Percentiles rank a stretch among this genome's conserved stretches.
phyloP scores from a whole-genome alignment of 805 yeast species.

The Teunomyces pallodes region DNA sequence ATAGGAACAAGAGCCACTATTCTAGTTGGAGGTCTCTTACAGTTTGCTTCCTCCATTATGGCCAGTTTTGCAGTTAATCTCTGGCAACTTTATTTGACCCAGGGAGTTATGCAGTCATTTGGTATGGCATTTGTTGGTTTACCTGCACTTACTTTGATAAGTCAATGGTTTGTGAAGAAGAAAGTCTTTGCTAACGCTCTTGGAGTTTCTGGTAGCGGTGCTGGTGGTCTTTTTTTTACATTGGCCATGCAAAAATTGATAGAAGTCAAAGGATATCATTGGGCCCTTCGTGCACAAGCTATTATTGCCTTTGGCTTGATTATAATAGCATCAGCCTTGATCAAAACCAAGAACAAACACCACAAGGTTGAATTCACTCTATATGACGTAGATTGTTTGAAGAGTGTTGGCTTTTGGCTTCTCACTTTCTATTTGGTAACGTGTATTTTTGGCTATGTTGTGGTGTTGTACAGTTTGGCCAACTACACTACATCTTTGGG shows the following conservation, averaged over 20 bases:
- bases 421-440: slow-evolving; percentile 40
- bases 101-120: slow-evolving; percentile 62
- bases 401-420: slow-evolving; percentile 42
- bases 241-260: slow-evolving; percentile 48
- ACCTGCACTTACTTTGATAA: slow-evolving; percentile 58
- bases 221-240: slow-evolving; percentile 50
- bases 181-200: slow-evolving; percentile 55
- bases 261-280: slow-evolving; percentile 33
- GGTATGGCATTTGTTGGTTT: slow-evolving; percentile 57
- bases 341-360: slow-evolving; percentile 8
- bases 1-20: slow-evolving; percentile 43
- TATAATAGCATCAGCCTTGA: slow-evolving; percentile 18
- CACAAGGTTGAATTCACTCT: slow-evolving; percentile 23
- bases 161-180: slow-evolving; percentile 67
- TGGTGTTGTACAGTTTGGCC: slow-evolving; percentile 55
- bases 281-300: slow-evolving; percentile 53
- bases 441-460: slow-evolving; percentile 60
- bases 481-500: slow-evolving; percentile 63
- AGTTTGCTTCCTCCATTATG: slow-evolving; percentile 54
- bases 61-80: slow-evolving; percentile 58
- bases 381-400: slow-evolving; percentile 41
- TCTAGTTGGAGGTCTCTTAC: slow-evolving; percentile 46
- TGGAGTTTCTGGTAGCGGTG: slow-evolving; percentile 50
- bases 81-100: slow-evolving; percentile 69
- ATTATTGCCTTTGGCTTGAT: slow-evolving; percentile 31